phyloP scores from a whole-genome alignment of 2,329 filamentous ascomycete species.

The Chaetomium sp. region DNA sequence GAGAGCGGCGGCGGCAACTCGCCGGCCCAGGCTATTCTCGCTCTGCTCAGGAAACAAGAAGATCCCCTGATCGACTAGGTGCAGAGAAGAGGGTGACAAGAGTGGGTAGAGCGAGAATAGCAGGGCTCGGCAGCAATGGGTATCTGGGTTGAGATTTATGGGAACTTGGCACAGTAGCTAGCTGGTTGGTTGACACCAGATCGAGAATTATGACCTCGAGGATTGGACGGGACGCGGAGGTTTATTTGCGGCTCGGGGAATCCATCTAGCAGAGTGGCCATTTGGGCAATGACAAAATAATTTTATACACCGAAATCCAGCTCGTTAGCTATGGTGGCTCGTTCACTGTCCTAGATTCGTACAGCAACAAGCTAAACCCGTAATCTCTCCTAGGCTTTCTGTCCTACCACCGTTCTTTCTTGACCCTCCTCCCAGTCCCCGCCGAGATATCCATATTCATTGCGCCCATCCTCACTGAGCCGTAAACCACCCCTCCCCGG shows the following conservation, averaged over 20 bases:
- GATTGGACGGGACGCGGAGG: background rate
- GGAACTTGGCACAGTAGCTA: background rate
- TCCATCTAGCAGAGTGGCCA: background rate
- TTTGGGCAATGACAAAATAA: conserved; percentile 6
- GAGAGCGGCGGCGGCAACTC: conserved; percentile 86
- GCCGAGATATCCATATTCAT: too few relatives aligned
- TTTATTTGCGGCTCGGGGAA: background rate
- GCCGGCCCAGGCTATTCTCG: conserved; percentile 76
- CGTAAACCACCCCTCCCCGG: background rate
- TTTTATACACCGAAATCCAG: conserved; percentile 14
- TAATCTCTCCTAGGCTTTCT: background rate
- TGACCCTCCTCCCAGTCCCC: background rate
- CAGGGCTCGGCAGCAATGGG: background rate
- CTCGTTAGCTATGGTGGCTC: background rate
- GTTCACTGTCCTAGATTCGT: background rate
- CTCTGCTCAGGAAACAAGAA: conserved; percentile 51
- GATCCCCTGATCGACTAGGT: conserved; percentile 36
- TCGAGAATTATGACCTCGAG: background rate
- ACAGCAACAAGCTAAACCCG: background rate
- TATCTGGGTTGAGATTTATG: too few relatives aligned
- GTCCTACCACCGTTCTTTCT: background rate
- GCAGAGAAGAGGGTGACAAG: background rate
- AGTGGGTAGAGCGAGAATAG: background rate
- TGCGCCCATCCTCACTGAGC: too few relatives aligned
- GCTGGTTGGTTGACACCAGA: background rate